phyloP scores from a whole-genome alignment of 1,284 basidiomycete species.

The Sporisorium scitamineum region DNA sequence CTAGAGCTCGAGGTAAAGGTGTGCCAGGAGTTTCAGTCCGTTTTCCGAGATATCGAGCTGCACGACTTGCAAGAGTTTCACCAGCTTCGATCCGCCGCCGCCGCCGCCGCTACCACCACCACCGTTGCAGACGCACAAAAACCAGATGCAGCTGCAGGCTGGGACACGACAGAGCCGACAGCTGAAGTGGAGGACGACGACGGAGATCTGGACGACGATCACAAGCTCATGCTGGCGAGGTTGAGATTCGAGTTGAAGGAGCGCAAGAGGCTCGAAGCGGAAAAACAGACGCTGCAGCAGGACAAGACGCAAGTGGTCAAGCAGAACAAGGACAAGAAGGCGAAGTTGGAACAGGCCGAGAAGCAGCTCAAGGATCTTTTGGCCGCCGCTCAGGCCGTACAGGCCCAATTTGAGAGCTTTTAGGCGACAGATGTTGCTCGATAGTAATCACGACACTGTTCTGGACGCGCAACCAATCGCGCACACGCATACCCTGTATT shows the following conservation, averaged over 20 bases:
- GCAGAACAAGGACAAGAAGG: conserved; percentile 49
- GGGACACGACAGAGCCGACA: neutral
- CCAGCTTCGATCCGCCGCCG: neutral
- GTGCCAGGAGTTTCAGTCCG: conserved; percentile 49
- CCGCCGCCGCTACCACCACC: neutral
- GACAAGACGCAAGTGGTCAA: conserved; percentile 35
- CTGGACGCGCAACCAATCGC: neutral
- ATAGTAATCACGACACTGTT: neutral
- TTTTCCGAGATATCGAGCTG: conserved; percentile 46
- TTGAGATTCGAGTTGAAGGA: conserved; percentile 43
- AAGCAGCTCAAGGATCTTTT: conserved; percentile 29
- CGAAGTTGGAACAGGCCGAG: conserved; percentile 36
- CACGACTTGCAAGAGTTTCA: conserved; percentile 33
- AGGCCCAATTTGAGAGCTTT: conserved; percentile 35
- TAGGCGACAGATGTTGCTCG: no score
- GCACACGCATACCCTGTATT: conserved; percentile 35
- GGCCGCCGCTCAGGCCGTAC: conserved; percentile 22
- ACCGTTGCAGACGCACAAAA: neutral
- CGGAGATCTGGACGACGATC: conserved; percentile 18
- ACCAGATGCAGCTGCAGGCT: neutral
- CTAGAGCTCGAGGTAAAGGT: conserved; percentile 41
- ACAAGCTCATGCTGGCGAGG: conserved; percentile 40
- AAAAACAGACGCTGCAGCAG: conserved; percentile 34
- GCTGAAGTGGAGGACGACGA: conserved; percentile 6
- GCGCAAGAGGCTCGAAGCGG: conserved; percentile 33